Conservation (phyloP, 2,329 filamentous ascomycete species). For the Teratosphaeria viscida region DNA sequence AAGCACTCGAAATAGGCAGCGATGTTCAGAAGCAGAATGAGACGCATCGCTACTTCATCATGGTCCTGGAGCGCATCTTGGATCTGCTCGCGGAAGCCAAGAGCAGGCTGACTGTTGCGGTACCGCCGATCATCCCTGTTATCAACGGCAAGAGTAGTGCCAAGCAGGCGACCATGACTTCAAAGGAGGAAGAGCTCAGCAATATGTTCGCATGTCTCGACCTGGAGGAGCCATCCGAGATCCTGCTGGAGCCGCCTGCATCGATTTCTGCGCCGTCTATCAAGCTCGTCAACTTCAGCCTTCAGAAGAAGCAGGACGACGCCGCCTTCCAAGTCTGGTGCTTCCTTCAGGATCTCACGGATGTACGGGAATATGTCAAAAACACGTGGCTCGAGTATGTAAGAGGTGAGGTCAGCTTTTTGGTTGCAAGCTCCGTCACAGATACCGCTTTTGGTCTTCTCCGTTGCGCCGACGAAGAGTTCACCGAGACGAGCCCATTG, state of each 20-base stretch:
- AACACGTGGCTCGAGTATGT: slow-evolving; percentile 4
- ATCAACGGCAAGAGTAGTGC: background rate
- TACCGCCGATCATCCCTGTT: background rate
- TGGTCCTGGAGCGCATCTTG: slow-evolving; percentile 1
- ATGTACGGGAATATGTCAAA: slow-evolving; percentile 1
- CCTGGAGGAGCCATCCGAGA: slow-evolving; percentile 4
- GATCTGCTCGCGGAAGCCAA: slow-evolving; percentile 1
- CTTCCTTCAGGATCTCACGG: slow-evolving; percentile 4
- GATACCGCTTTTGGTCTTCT: slow-evolving; percentile 4
- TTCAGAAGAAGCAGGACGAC: slow-evolving; percentile 1
- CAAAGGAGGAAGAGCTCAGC: background rate
- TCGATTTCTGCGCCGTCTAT: background rate
- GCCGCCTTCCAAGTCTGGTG: slow-evolving; percentile 2
- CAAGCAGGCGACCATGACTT: background rate
- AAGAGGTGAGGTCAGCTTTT: slow-evolving; percentile 1
- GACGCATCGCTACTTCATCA: slow-evolving; percentile 7
- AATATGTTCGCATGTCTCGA: slow-evolving; percentile 6
- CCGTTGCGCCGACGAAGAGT: slow-evolving; percentile 1
- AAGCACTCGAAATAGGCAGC: background rate
- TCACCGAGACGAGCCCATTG: background rate
- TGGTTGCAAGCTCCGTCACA: slow-evolving; percentile 2
- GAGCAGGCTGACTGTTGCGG: background rate
- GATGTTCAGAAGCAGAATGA: slow-evolving; percentile 2
- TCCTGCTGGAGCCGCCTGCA: background rate
- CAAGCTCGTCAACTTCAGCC: background rate